These are phyloP conservation scores for Termitomyces sp. DNA, from an alignment of 768 basidiomycete genomes.

Conservation along the genomic window DNA sequence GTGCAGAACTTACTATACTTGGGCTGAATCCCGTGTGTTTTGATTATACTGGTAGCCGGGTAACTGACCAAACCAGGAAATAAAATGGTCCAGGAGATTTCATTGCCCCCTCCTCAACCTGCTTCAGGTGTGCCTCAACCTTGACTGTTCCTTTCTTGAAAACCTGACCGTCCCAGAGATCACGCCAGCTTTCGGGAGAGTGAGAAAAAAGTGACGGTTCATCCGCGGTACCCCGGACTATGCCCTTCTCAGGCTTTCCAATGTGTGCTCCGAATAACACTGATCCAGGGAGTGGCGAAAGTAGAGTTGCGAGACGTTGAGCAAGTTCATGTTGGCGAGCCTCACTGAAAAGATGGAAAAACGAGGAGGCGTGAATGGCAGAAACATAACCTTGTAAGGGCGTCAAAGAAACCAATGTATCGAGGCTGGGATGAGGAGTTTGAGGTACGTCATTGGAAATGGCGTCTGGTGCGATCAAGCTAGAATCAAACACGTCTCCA, in stretches of 20 bases:
- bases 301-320: conserved; percentile 31
- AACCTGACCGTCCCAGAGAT: conserved; percentile 28
- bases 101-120: conserved; percentile 9
- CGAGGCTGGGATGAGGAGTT: conserved; percentile 19
- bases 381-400: conserved; percentile 40
- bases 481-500: conserved; percentile 41
- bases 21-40: neutral
- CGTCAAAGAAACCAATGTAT: conserved; percentile 32
- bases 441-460: conserved; percentile 17
- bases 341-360: conserved; percentile 49
- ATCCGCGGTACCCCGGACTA: neutral
- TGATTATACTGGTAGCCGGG: conserved; percentile 11
- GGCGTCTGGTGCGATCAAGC: conserved; percentile 24
- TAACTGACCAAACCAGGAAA: conserved; percentile 20
- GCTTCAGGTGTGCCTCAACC: conserved; percentile 19
- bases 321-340: conserved; percentile 35
- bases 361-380: conserved; percentile 40
- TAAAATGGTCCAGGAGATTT: neutral
- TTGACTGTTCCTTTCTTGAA: conserved; percentile 27
- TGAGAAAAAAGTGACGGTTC: conserved; percentile 26
- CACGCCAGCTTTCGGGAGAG: conserved; percentile 28
- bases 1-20: neutral
- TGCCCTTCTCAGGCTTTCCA: conserved; percentile 26
- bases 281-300: conserved; percentile 38
- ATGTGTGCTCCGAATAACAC: conserved; percentile 39